Evolutionary conservation across 768 basidiomycete genomes (phyloP), one percentile per base, ranked within the genome.

Genomic region (Serendipita sp.): DNA sequence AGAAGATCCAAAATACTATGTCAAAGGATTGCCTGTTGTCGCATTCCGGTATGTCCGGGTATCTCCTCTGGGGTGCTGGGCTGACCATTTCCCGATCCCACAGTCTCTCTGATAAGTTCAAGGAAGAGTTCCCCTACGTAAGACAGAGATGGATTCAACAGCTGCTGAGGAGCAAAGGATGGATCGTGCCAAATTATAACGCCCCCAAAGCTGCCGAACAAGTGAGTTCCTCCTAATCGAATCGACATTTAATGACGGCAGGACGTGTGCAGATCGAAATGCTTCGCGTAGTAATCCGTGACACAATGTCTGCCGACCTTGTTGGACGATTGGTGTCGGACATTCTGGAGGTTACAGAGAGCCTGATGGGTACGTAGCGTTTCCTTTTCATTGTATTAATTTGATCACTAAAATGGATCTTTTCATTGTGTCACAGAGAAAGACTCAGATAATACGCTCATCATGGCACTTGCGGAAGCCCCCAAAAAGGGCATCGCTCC

Each of bases 301-400:
- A 83, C 70, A 81, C 79, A 0, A 72, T 84, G 48, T 82, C 78
- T 63, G 80, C 79, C 69, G 80, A 85, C 80, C 76, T 86, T 63
- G 68, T 85, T 48, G 84, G 86, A 67, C 79, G 82, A 64, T 78
- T 92, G 28, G 74, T 91, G 23, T 74, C 74, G 2, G 89, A 92
- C 66, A 76, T 91, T 52, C 75, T 90, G 34, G 82, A 85, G 69
- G 73, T 88, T 34, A 86, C 85, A 0, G 81, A 88, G 70, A 74
- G 77, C 3, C 76, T 92, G 34, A 72, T 74, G 11, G 71, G 80
- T 79, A 65, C 65, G 77, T 73, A 13, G 48, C 34, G 18, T 60
- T 60, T 28, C 8, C 56, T 34, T 60, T 8, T 38, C 16, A 30
- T 23, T 23, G 23, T 23, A 23, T 23, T 23, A 35, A 23, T 34